phyloP scores from a whole-genome alignment of 176 grass and related monocot genomes.

The Hordeum marinum region DNA sequence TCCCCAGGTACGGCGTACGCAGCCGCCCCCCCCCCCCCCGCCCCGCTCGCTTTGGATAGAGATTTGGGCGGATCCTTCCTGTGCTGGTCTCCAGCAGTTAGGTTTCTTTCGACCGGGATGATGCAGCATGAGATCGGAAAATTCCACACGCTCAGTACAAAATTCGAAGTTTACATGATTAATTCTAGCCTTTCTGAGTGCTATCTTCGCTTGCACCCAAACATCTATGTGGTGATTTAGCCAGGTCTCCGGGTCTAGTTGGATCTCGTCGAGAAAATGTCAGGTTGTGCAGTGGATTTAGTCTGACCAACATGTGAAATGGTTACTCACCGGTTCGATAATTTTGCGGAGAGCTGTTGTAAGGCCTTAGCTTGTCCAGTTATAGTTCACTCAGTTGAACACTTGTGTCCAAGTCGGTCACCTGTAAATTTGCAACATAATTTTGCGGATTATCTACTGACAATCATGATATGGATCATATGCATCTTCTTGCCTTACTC shows the following conservation, averaged over 20 bases:
- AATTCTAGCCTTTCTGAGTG: not conserved
- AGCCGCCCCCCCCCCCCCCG: too few species aligned
- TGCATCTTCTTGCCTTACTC: not conserved
- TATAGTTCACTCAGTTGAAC: not conserved
- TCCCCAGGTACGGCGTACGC: too few species aligned
- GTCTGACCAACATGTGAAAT: not conserved
- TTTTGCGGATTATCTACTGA: not conserved
- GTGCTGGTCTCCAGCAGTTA: not conserved
- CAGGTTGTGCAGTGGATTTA: not conserved
- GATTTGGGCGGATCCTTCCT: not conserved
- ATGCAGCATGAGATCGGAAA: not conserved
- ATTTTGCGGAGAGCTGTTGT: not conserved
- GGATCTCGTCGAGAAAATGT: not conserved
- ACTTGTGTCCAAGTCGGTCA: not conserved
- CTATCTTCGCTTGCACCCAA: not conserved
- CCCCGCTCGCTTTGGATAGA: not conserved
- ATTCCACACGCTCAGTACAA: not conserved
- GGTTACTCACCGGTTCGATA: not conserved
- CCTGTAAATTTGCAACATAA: not conserved
- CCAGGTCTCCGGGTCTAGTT: not conserved
- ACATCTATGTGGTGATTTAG: not conserved
- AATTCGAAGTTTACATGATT: not conserved
- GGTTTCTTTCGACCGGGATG: not conserved
- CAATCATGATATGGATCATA: not conserved
- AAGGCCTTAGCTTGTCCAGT: not conserved